Base-by-base conservation (phyloP, 2,329 filamentous ascomycete species). In the Aspergillus puulaauensis region DNA sequence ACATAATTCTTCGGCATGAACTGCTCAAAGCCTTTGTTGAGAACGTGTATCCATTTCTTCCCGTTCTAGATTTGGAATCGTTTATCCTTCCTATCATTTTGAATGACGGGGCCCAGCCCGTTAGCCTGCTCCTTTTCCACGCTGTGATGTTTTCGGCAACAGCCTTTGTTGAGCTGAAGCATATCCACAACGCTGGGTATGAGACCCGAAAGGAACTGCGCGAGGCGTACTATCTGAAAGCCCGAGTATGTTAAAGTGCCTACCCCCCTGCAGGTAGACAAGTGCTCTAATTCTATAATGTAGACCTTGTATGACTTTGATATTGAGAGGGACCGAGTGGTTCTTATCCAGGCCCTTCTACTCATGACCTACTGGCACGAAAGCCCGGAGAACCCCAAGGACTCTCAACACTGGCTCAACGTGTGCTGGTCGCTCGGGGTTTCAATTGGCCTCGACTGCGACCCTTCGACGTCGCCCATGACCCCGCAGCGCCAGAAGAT, bases 321-420 rank as follows among this genome's bases (percentile, higher is more conserved):
- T 72, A 92, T 92, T 73, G 91, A 96, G 73, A 83, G 85, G 48
- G 90, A 96, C 72, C 88, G 90, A 51, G 84, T 96, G 51, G 83
- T 90, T 31, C 82, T 96, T 23, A 90, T 96, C 21, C 91, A 96
- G 74, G 86, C 89, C 14, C 80, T 96, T 15, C 80, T 96, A 19
- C 82, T 96, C 58, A 90, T 96, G 88, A 95, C 91, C 3, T 96
- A 93, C 72, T 96, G 91, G 88, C 96, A 96, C 73, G 91, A 96
- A 75, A 93, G 90, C 14, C 91, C 91, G 0, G 90, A 96, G 72
- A 90, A 95, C 72, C 90, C 93, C 70, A 96, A 96, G 75, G 91
- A 51, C 23, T 40, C 17, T 8, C 31, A 21, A 3, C 23, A 43
- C 40, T 43, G 40, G 40, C 15, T 43, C 15, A 19, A 12, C 17